Base-by-base conservation (phyloP, 2,329 filamentous ascomycete genomes). In the Xylariales sp. region DNA sequence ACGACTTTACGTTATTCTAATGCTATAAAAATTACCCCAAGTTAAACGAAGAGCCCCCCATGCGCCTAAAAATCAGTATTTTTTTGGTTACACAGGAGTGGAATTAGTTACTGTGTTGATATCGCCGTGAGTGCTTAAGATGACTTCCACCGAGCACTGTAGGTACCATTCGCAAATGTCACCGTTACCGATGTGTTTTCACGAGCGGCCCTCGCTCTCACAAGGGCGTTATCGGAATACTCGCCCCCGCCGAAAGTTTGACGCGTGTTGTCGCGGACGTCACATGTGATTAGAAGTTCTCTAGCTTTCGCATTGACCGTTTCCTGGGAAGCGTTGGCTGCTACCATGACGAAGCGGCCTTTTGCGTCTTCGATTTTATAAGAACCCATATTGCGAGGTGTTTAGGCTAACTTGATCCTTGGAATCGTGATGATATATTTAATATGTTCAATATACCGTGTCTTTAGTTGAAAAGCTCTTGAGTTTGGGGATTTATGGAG, bases 221-320 rank as follows among this genome's bases (percentile, higher is more conserved):
- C 36, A 3, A 57, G 1, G 5, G 58, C 64, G 1, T n/a, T 39
- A 5, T 62, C 52, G 10, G 45, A 52, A n/a, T 58, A 66, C n/a
- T 66, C 64, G 8, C 4, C 5, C 9, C 52, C 58, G 1, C 64
- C 64, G 23, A 66, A 66, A 1, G 52, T 46, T 3, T 9, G 1
- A 1, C 1, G 16, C 1, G 23, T 7, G 1, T 7, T 39, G 28
- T 66, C 28, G 5, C 58, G 52, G 8, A 66, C 53, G 14, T 66
- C 53, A 28, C 46, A 58, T 30, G 2, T 52, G 5, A 62, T 53
- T 1, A 66, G 58, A 5, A 66, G 46, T 1, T 66, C 58, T 6
- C 52, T n/a, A 10, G 28, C 41, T 23, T 57, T 62, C 6, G 32
- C 5, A 12, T 6, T 5, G 23, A 66, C 23, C 2, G 3, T n/a